These are phyloP conservation scores for Cadophora sp. DNA, from an alignment of 2,329 filamentous ascomycete species.

Conservation along the genomic window DNA sequence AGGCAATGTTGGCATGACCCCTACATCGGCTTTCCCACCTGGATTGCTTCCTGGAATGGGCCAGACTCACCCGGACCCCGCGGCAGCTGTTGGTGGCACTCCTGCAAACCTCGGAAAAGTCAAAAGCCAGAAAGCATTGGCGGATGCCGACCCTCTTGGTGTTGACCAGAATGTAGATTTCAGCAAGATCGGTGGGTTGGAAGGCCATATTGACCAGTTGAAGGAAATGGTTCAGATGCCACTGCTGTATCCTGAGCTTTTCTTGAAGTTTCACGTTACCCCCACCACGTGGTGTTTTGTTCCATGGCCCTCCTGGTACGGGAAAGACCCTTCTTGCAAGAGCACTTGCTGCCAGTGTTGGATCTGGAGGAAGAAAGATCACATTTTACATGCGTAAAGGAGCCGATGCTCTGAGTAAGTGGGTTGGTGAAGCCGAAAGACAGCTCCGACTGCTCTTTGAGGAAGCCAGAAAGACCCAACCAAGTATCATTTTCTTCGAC, in stretches of 20 bases:
- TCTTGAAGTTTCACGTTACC: constrained; percentile 88
- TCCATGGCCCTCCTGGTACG: constrained; percentile 95
- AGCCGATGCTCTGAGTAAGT: constrained; percentile 96
- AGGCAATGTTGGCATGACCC: constrained; percentile 70
- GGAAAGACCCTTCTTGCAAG: constrained; percentile 94
- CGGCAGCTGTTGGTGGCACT: constrained; percentile 62
- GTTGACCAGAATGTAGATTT: constrained; percentile 94
- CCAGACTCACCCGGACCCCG: constrained; percentile 63
- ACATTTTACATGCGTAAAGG: constrained; percentile 99
- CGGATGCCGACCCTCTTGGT: constrained; percentile 92
- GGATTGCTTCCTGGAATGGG: constrained; percentile 57
- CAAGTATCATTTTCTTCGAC: constrained; percentile 99
- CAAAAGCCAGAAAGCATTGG: constrained; percentile 89
- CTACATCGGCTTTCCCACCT: constrained; percentile 58
- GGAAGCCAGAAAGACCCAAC: constrained; percentile 92
- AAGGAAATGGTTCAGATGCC: constrained; percentile 99
- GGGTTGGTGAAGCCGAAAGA: constrained; percentile 97
- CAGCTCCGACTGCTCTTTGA: constrained; percentile 94
- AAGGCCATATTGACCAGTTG: constrained; percentile 93
- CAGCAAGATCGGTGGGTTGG: constrained; percentile 89
- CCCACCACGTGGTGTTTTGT: constrained; percentile 91
- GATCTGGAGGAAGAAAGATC: constrained; percentile 88
- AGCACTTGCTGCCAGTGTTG: constrained; percentile 89
- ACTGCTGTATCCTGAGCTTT: constrained; percentile 92
- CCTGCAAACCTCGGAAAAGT: constrained; percentile 90